Percentiles rank a stretch among this genome's conserved stretches.
Conservation (phyloP, 352 stramenopile genomes). For the Globisporangium perplexum region DNA sequence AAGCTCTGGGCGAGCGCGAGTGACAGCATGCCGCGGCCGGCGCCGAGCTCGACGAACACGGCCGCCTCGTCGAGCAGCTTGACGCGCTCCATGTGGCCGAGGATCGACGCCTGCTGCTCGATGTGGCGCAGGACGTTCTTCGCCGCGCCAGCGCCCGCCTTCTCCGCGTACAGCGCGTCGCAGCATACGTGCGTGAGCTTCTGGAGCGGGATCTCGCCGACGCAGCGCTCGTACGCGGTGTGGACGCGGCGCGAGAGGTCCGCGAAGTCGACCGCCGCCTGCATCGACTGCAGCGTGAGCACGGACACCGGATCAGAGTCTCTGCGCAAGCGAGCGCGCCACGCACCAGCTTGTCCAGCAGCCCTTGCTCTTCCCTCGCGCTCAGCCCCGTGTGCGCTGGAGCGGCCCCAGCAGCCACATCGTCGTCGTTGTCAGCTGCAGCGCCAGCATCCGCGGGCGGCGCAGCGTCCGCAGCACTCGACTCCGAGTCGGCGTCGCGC, state of each 20-base stretch:
- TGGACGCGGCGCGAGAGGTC: conserved; percentile 47
- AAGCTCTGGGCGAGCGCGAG: conserved; percentile 67
- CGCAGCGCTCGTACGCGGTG: conserved; percentile 36
- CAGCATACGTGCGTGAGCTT: conserved; percentile 71
- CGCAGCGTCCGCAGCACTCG: not conserved
- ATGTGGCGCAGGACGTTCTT: conserved; percentile 74
- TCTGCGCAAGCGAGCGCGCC: not conserved
- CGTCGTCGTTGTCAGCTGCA: conserved; percentile 2
- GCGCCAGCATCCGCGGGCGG: not conserved
- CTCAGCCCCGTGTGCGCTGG: conserved; percentile 29
- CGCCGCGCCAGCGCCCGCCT: conserved; percentile 42
- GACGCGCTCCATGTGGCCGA: conserved; percentile 66
- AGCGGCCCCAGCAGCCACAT: not conserved
- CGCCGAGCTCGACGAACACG: conserved; percentile 68
- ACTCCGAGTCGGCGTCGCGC: not conserved
- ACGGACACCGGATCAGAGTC: not conserved
- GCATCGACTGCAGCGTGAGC: not conserved
- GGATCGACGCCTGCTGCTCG: conserved; percentile 78
- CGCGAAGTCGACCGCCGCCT: conserved; percentile 48
- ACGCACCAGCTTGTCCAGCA: conserved; percentile 65
- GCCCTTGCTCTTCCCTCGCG: conserved; percentile 41
- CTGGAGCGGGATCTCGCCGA: conserved; percentile 51
- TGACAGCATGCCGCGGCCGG: conserved; percentile 73
- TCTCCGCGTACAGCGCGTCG: conserved; percentile 53
- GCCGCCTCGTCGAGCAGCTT: conserved; percentile 38